Conservation (phyloP, 495 filamentous ascomycete species). For the Peziza echinospora region DNA sequence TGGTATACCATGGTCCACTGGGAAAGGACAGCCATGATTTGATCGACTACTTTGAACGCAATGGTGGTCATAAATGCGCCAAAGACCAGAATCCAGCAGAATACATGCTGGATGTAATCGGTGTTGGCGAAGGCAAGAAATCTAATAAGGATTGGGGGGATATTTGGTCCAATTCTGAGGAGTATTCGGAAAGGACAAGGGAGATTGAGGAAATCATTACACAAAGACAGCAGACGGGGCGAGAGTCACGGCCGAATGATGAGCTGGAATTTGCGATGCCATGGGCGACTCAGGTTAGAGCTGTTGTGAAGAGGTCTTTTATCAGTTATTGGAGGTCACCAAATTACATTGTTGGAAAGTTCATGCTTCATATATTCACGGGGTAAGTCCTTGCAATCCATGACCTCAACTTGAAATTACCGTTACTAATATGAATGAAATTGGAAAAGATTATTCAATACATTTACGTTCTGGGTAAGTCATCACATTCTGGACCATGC, state of each 20-base stretch:
- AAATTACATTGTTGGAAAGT: constrained; percentile 58
- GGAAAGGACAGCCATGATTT: constrained; percentile 30
- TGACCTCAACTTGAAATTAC: too few relatives aligned
- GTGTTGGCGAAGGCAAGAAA: too few relatives aligned
- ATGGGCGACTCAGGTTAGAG: constrained; percentile 31
- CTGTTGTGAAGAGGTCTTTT: constrained; percentile 45
- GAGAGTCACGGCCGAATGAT: constrained; percentile 23
- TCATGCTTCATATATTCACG: constrained; percentile 33
- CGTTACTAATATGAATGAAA: too few relatives aligned
- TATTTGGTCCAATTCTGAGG: constrained; percentile 33
- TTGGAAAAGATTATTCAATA: too few relatives aligned
- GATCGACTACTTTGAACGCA: constrained; percentile 41
- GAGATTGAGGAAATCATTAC: constrained; percentile 19
- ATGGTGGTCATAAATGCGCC: constrained; percentile 38
- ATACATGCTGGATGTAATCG: constrained; percentile 54
- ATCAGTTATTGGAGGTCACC: constrained; percentile 81
- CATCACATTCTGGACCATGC: too few relatives aligned
- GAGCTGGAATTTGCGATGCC: constrained; percentile 38
- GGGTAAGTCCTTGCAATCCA: constrained; percentile 73
- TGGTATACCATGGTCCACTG: constrained; percentile 48
- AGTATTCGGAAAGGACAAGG: constrained; percentile 23
- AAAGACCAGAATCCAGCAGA: constrained; percentile 40
- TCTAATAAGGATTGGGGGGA: too few relatives aligned
- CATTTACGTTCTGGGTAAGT: too few relatives aligned
- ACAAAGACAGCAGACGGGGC: constrained; percentile 15